phyloP scores from a whole-genome alignment of 257 asterid species.

The Rubia yunnanensis region DNA sequence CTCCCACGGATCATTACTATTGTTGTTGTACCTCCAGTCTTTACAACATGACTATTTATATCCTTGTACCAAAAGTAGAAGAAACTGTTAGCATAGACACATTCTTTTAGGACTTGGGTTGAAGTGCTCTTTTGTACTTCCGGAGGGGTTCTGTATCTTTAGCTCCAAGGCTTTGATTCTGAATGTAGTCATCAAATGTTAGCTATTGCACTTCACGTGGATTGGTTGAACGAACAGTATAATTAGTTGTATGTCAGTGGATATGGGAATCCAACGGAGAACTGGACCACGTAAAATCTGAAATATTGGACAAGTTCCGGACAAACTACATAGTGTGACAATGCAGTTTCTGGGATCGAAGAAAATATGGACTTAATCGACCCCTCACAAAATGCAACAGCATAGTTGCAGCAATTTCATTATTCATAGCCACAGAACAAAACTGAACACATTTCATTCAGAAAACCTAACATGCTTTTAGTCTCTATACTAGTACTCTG shows the following conservation, averaged over 20 bases:
- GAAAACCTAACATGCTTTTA: background rate
- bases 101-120: conserved; percentile 6
- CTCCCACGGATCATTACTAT: background rate
- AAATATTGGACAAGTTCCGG: no score
- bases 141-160: background rate
- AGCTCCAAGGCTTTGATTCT: background rate
- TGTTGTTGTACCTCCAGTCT: background rate
- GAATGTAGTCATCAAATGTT: background rate
- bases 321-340: background rate
- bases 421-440: background rate
- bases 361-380: no score
- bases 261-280: no score
- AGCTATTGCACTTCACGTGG: background rate
- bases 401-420: background rate
- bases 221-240: background rate
- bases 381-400: background rate
- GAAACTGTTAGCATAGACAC: background rate
- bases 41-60: background rate
- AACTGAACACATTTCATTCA: background rate
- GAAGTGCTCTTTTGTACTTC: background rate
- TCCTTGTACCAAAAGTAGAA: background rate
- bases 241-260: background rate
- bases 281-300: no score
- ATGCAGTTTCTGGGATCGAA: background rate
- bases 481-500: background rate